A percentile compares a stretch with the other conserved stretches of the same genome.
Conservation (phyloP, 2,329 filamentous ascomycete genomes). For the Monilinia vaccinii-corymbosi region DNA sequence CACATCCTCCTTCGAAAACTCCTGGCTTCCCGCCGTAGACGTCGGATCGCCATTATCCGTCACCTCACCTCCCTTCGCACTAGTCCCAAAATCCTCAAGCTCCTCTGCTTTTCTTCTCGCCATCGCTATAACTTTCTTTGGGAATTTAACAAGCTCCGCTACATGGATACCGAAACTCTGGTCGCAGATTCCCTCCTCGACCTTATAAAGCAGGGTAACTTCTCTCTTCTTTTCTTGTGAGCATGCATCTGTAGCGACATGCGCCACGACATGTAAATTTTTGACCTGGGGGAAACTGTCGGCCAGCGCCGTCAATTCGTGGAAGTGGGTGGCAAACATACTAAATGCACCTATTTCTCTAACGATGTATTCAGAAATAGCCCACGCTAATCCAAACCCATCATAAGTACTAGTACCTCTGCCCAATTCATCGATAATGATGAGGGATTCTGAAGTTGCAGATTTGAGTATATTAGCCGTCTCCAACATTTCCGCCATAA, state of each 20-base stretch:
- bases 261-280: slow-evolving; percentile 93
- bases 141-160: slow-evolving; percentile 91
- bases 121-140: slow-evolving; percentile 96
- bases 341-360: slow-evolving; percentile 90
- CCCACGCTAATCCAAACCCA: slow-evolving; percentile 97
- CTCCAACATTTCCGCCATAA: slow-evolving; percentile 99
- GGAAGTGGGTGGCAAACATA: slow-evolving; percentile 96
- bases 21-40: slow-evolving; percentile 13
- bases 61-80: slow-evolving; percentile 49
- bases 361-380: slow-evolving; percentile 95
- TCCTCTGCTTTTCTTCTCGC: slow-evolving; percentile 98
- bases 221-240: slow-evolving; percentile 47
- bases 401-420: slow-evolving; percentile 97
- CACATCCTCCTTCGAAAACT: slow-evolving; percentile 75
- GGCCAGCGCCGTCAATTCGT: slow-evolving; percentile 86
- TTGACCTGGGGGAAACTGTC: slow-evolving; percentile 80
- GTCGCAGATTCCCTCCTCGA: slow-evolving; percentile 90
- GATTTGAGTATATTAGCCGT: slow-evolving; percentile 98
- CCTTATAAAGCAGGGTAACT: slow-evolving; percentile 94
- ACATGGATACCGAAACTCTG: slow-evolving; percentile 98
- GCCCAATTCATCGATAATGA: slow-evolving; percentile 97
- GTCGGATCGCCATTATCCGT: slow-evolving; percentile 22
- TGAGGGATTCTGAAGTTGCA: slow-evolving; percentile 86
- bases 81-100: slow-evolving; percentile 86
- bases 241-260: slow-evolving; percentile 50